Evolutionary conservation across 345 rosid species (phyloP).

Genomic region (Balakata baccata): DNA sequence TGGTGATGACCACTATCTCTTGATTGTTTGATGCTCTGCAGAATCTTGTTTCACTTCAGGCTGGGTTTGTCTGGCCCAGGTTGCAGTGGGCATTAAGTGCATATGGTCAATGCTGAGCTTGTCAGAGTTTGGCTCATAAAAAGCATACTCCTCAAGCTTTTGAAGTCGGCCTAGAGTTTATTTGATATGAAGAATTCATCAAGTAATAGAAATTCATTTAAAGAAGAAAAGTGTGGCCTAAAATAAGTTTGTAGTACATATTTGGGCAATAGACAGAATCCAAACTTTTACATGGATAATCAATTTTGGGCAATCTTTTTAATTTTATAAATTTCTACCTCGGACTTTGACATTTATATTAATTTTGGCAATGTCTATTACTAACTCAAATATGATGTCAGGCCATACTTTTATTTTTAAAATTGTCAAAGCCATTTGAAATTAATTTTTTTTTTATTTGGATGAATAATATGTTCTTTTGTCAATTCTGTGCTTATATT

Average conservation of each 20-base stretch:
- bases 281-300: background rate
- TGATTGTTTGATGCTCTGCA: slow-evolving; percentile 10
- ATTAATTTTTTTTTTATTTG: no score
- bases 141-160: background rate
- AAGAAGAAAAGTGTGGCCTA: background rate
- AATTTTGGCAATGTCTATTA: no score
- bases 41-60: slow-evolving; percentile 14
- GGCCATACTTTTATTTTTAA: background rate
- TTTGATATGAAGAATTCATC: background rate
- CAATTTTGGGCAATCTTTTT: background rate
- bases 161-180: background rate
- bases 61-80: slow-evolving; percentile 11
- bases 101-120: slow-evolving; percentile 7
- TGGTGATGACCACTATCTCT: slow-evolving; percentile 40
- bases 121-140: background rate
- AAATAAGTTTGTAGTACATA: background rate
- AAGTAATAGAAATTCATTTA: background rate
- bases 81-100: slow-evolving; percentile 6
- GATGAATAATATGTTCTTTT: background rate
- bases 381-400: no score
- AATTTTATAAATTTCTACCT: no score
- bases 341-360: no score
- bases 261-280: background rate
- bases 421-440: background rate
- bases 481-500: background rate